Percentiles rank a stretch among this genome's conserved stretches.
These are phyloP conservation scores for Ramularia endophylla DNA, from an alignment of 2,329 filamentous ascomycete species.

Conservation along the genomic window DNA sequence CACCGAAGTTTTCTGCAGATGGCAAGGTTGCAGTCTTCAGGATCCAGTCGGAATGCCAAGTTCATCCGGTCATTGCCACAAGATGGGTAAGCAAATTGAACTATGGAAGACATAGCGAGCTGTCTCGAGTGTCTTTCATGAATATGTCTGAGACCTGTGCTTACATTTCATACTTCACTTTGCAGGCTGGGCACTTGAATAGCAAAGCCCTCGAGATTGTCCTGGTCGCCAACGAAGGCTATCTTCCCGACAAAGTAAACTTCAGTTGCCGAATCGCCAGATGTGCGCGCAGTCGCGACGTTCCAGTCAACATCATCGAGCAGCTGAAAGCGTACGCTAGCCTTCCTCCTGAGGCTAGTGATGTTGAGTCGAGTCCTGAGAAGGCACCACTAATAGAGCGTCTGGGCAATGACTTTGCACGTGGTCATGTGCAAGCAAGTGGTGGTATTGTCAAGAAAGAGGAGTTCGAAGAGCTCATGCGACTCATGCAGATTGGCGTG, in stretches of 20 bases:
- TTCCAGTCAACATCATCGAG: constrained; percentile 59
- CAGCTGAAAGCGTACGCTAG: constrained; percentile 48
- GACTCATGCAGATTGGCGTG: constrained; percentile 53
- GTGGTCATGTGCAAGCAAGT: constrained; percentile 62
- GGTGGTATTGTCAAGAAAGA: constrained; percentile 56
- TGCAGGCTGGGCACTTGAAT: constrained; percentile 54
- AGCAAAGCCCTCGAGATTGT: constrained; percentile 57
- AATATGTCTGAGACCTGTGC: too few relatives aligned
- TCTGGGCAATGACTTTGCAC: constrained; percentile 58
- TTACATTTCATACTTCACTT: too few relatives aligned
- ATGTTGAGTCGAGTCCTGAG: constrained; percentile 32
- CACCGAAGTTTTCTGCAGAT: constrained; percentile 59
- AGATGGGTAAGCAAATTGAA: too few relatives aligned
- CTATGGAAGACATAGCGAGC: too few relatives aligned
- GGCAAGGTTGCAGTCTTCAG: constrained; percentile 57
- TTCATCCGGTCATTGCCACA: constrained; percentile 63
- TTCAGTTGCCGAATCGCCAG: constrained; percentile 60
- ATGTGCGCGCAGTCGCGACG: constrained; percentile 48
- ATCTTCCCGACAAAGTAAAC: constrained; percentile 57
- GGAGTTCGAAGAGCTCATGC: constrained; percentile 61
- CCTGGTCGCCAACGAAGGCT: constrained; percentile 62
- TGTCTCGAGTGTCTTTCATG: too few relatives aligned
- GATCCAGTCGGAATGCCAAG: constrained; percentile 39
- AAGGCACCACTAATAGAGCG: constrained; percentile 38
- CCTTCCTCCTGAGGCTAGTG: constrained; percentile 24